Evolutionary conservation across 2,329 filamentous ascomycete genomes (phyloP).

Genomic region (Colletotrichum aenigma): DNA sequence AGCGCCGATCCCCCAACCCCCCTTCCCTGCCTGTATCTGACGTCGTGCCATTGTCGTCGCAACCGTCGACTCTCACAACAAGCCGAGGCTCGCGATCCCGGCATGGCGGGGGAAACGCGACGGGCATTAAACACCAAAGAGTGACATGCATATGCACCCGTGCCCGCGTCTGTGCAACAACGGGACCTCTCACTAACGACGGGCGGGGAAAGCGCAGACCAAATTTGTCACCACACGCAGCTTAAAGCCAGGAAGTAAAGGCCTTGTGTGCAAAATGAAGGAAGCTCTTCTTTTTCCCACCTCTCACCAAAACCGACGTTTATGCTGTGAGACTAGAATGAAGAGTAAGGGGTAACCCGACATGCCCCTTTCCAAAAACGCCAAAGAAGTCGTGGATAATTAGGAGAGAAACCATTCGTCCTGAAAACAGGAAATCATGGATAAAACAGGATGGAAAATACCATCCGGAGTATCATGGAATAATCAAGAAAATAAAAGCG

Average conservation of each 20-base stretch:
- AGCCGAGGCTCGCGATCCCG: neutral
- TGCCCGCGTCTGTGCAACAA: neutral
- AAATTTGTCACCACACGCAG: neutral
- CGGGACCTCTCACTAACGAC: neutral
- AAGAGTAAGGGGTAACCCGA: neutral
- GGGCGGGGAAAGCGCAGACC: neutral
- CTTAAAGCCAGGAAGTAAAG: neutral
- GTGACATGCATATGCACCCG: neutral
- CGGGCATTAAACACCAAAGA: neutral
- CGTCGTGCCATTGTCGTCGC: neutral
- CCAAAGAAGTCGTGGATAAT: neutral
- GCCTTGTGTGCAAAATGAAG: neutral
- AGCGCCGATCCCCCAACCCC: neutral
- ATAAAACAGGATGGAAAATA: constrained; percentile 4
- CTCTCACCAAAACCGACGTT: neutral
- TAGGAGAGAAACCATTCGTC: neutral
- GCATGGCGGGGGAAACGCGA: neutral
- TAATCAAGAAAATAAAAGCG: neutral
- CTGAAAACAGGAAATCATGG: neutral
- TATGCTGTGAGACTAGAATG: constrained; percentile 2
- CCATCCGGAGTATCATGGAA: constrained; percentile 18
- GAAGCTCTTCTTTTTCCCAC: neutral
- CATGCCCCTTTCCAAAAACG: neutral
- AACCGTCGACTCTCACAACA: neutral
- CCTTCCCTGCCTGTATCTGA: neutral